phyloP scores from a whole-genome alignment of 176 grass and related monocot genomes.

The maize (Zea mays) region Zm-B73-REFERENCE-NAM-5.0 NC_050102.1:164726001-164726500 shows the following conservation, averaged over 20 bases:
- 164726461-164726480: conserved; percentile 26
- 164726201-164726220: conserved; percentile 23
- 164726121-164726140: not conserved
- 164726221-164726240: not conserved
- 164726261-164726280: conserved; percentile 29
- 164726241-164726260: conserved; percentile 3
- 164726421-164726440: conserved; percentile 35
- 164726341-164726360: conserved; percentile 33
- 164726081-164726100: not conserved
- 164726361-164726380: conserved; percentile 32
- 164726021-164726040: not conserved
- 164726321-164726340: conserved; percentile 35
- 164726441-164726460: not conserved
- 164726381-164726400: conserved; percentile 34
- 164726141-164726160: not conserved
- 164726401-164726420: conserved; percentile 21
- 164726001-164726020: not conserved
- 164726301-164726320: conserved; percentile 4
- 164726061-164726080: not conserved
- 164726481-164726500: not conserved
- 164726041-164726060: conserved; percentile 2
- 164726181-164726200: conserved; percentile 32
- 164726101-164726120: not conserved
- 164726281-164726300: not conserved
- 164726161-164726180: conserved; percentile 17